Conservation (phyloP, 331 rosid genomes). For the Spiraea crenata region DNA sequence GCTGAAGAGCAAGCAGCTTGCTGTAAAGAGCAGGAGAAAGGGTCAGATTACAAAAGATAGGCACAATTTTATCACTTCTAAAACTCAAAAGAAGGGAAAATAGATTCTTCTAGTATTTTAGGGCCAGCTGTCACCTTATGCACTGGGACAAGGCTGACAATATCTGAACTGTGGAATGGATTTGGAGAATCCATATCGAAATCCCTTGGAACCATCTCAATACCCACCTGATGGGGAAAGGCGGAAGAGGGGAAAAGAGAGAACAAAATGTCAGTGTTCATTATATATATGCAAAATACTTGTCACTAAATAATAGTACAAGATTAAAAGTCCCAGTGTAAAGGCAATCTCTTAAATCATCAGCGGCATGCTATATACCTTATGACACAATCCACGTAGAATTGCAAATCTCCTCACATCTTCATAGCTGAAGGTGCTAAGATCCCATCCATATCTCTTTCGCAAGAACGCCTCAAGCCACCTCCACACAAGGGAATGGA, state of each 20-base stretch:
- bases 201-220: slow-evolving; percentile 93
- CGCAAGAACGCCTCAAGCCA: slow-evolving; percentile 82
- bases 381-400: slow-evolving; percentile 94
- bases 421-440: slow-evolving; percentile 56
- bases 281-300: slow-evolving; percentile 2
- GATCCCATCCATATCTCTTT: slow-evolving; percentile 88
- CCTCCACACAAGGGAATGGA: slow-evolving; percentile 72
- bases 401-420: slow-evolving; percentile 90
- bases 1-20: slow-evolving; percentile 99
- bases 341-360: slow-evolving; percentile 22
- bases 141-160: slow-evolving; percentile 90
- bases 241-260: slow-evolving; percentile 13
- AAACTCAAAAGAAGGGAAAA: slow-evolving; percentile 12
- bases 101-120: slow-evolving; percentile 18
- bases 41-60: slow-evolving; percentile 24
- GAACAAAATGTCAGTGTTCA: slow-evolving; percentile 25
- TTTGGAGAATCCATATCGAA: slow-evolving; percentile 85
- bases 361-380: slow-evolving; percentile 51
- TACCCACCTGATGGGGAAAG: slow-evolving; percentile 63
- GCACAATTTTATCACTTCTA: slow-evolving; percentile 7
- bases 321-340: background rate
- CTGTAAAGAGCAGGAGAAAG: slow-evolving; percentile 48
- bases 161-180: slow-evolving; percentile 77
- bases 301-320: background rate
- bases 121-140: slow-evolving; percentile 66